Evolutionary conservation across 345 rosid genomes (phyloP).

Genomic region (Linum usitatissimum): DNA sequence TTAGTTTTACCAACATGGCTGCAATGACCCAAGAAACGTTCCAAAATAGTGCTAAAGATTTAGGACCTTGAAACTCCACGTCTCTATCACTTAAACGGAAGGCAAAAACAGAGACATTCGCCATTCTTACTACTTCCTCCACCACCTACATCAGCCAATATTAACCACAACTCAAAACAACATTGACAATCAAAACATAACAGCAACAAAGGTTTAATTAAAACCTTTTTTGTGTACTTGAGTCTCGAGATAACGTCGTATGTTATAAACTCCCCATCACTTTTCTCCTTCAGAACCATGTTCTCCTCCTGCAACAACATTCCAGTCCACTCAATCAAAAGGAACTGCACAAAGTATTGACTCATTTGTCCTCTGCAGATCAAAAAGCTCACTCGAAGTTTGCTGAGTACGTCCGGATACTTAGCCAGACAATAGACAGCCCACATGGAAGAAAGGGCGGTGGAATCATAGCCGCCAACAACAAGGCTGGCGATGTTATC

Average conservation of each 20-base stretch:
- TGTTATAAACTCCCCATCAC: slow-evolving; percentile 18
- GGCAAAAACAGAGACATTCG: slow-evolving; percentile 15
- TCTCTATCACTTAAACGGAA: slow-evolving; percentile 20
- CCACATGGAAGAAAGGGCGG: slow-evolving; percentile 28
- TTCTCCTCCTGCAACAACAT: slow-evolving; percentile 28
- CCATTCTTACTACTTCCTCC: slow-evolving; percentile 35
- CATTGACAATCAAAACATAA: too few species aligned
- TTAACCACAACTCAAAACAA: not conserved
- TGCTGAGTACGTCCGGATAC: slow-evolving; percentile 19
- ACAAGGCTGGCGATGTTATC: slow-evolving; percentile 31
- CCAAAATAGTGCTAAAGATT: too few species aligned
- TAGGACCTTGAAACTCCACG: slow-evolving; percentile 23
- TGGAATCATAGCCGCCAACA: slow-evolving; percentile 26
- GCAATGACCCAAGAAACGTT: too few species aligned
- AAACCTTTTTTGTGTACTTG: slow-evolving; percentile 30
- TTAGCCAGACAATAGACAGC: slow-evolving; percentile 32
- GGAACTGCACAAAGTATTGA: too few species aligned
- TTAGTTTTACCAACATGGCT: too few species aligned
- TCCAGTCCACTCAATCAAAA: not conserved
- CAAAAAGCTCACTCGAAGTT: slow-evolving; percentile 16
- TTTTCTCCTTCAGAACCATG: slow-evolving; percentile 19
- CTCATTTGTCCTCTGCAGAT: too few species aligned
- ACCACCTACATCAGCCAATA: slow-evolving; percentile 16
- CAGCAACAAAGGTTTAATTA: too few species aligned
- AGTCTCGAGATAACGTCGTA: slow-evolving; percentile 25